Evolutionary conservation across 805 yeast species (phyloP).

Genomic region (Pichia eremophila): DNA sequence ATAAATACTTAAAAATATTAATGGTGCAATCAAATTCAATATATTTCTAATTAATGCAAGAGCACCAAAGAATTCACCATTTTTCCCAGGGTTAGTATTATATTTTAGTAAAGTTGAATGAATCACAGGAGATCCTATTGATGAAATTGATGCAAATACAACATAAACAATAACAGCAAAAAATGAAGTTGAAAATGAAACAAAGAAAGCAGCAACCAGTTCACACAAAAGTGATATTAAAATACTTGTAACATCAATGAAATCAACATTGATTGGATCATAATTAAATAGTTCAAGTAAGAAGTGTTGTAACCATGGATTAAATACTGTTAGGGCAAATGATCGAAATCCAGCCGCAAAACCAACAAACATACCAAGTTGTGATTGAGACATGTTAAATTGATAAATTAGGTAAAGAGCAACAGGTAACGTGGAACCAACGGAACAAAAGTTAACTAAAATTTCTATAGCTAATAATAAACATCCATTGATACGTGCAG

Average conservation of each 20-base stretch:
- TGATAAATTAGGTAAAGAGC: conserved; percentile 44
- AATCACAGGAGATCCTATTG: conserved; percentile 46
- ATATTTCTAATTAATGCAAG: conserved; percentile 49
- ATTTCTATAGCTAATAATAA: conserved; percentile 41
- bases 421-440: conserved; percentile 33
- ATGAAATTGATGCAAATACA: conserved; percentile 36
- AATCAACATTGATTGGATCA: conserved; percentile 39
- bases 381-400: conserved; percentile 45
- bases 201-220: conserved; percentile 16
- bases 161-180: conserved; percentile 26
- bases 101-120: conserved; percentile 55
- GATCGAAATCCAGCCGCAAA: conserved; percentile 42
- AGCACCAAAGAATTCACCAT: conserved; percentile 71
- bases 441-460: conserved; percentile 29
- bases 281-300: conserved; percentile 29
- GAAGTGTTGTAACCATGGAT: conserved; percentile 38
- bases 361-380: conserved; percentile 49
- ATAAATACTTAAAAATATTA: conserved; percentile 39
- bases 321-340: conserved; percentile 35
- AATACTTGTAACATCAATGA: conserved; percentile 19
- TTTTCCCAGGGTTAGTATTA: conserved; percentile 39
- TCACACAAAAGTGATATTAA: conserved; percentile 6
- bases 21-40: conserved; percentile 39
- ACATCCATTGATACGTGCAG: conserved; percentile 39
- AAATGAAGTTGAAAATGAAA: conserved; percentile 30